Evolutionary conservation across 1,284 basidiomycete species (phyloP), one percentile per base, ranked within the genome.

Genomic region (Malassezia furfur): DNA sequence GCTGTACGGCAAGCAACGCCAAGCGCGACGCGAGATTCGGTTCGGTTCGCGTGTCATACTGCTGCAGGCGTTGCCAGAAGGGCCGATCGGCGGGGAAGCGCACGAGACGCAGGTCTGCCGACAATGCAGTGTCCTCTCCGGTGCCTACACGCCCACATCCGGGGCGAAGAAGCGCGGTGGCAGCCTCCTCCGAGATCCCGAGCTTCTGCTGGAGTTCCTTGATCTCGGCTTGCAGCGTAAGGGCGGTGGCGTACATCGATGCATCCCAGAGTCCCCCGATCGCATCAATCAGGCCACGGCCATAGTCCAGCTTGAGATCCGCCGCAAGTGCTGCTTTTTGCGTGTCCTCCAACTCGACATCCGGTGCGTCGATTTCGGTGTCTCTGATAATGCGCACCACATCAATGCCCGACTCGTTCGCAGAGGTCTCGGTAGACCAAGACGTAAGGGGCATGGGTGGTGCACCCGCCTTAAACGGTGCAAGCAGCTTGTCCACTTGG

Each of bases 241-340:
- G 48, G 3, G 58, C 57, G 52, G 63, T 62, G 10, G 76, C 76
- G 37, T 73, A 67, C 37, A 68, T 57, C 1, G 75, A 72, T 2
- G 75, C 70, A 46, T 78, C 77, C 44, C 69, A 64, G 30, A 78
- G 65, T 0, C 77, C 77, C n/a, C 76, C 77, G 12, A 78, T 67
- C 5, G 70, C 67, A 56, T 77, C 77, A 15, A 78, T 63, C 19
- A 78, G 63, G 3, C 77, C 77, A 3, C 72, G 63, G 41, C 63
- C 55, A 51, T 66, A 51, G 28, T 63, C 58, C 34, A 62, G 61
- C 60, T 60, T 17, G 37, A 48, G 34, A 19, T 47, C 45, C 14
- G n/a, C 45, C 5, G 30, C 14, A 11, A 40, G 45, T n/a, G 35
- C 25, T 3, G 46, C 38, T 8, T 34, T 35, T 14, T 40, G 34